Base-by-base conservation (phyloP, 768 basidiomycete species). In the Psilocybe sp. region DNA sequence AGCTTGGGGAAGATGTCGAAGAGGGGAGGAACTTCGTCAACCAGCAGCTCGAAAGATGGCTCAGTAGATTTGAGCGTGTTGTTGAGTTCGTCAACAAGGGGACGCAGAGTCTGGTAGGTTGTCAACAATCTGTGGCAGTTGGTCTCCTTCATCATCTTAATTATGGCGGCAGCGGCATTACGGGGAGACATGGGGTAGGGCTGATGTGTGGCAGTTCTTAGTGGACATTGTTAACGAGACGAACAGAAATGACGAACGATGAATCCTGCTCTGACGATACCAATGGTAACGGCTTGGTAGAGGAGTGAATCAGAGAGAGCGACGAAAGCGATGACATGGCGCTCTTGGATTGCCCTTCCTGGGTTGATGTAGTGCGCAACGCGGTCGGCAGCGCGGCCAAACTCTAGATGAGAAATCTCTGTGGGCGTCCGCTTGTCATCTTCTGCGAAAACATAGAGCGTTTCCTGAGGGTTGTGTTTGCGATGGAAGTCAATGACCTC, bases 341-440 rank as follows among this genome's bases (percentile, higher is more conserved):
- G 50, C 37, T 7, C 69, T 58, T 19, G 38, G 34, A 7, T 69
- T 59, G 12, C 49, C 47, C 58, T 51, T 11, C 47, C 48, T 0
- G 74, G 75, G 13, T 70, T 60, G 5, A 78, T 33, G 31, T 59
- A 50, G 50, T 72, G 71, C 0, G 75, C 75, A 16, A 70, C 60
- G 7, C 76, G 68, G 44, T 78, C 71, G 19, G 65, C 66, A 12
- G 77, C 78, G 11, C 70, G 69, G n/a, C 67, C 69, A 55, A 79
- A 79, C 45, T 79, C 75, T 2, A 74, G 52, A 44, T 67, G 66
- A 5, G 72, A 66, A 15, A 79, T 66, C 15, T 57, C 45, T 7
- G 63, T 61, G 4, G 61, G 41, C 11, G 53, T 47, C 9, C 60
- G 39, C 20, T 37, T 50, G 0, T 47, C 49, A 13, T 55, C 52